Percentiles rank a stretch among this genome's conserved stretches.
Evolutionary conservation across 2,329 filamentous ascomycete species (phyloP).

Genomic region (Ophiocordyceps camponoti-floridani): DNA sequence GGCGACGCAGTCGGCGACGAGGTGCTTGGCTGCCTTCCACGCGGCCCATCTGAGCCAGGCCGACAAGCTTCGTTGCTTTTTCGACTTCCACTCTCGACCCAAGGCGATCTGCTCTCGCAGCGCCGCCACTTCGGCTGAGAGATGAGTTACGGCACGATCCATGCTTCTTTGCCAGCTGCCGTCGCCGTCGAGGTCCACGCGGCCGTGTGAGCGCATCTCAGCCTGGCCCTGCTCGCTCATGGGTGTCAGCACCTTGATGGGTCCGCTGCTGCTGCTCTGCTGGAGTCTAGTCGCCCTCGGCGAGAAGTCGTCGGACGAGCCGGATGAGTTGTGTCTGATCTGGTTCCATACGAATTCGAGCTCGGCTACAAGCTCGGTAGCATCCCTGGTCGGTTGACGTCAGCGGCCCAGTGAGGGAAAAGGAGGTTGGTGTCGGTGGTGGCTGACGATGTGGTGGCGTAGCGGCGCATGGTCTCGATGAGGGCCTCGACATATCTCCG

Average conservation of each 20-base stretch:
- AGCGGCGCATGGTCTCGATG: slow-evolving; percentile 92
- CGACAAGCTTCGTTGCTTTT: slow-evolving; percentile 43
- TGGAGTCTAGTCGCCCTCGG: slow-evolving; percentile 19
- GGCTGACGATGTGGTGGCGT: slow-evolving; percentile 65
- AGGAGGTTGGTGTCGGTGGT: background rate
- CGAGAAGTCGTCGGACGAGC: slow-evolving; percentile 39
- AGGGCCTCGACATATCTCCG: slow-evolving; percentile 82
- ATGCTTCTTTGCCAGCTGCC: slow-evolving; percentile 64
- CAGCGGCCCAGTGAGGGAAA: background rate
- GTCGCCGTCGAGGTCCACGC: slow-evolving; percentile 26
- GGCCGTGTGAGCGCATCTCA: slow-evolving; percentile 32
- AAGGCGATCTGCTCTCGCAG: slow-evolving; percentile 77
- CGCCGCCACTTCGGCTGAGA: slow-evolving; percentile 85
- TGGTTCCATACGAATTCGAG: slow-evolving; percentile 99
- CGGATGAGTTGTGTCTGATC: slow-evolving; percentile 70
- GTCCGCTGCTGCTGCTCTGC: slow-evolving; percentile 28
- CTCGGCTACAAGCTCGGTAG: slow-evolving; percentile 73
- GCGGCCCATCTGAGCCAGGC: slow-evolving; percentile 55
- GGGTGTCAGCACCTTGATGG: slow-evolving; percentile 59
- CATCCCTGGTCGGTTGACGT: slow-evolving; percentile 35
- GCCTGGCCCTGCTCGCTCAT: slow-evolving; percentile 71
- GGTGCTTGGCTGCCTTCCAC: slow-evolving; percentile 54
- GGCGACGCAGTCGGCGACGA: slow-evolving; percentile 52
- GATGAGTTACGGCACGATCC: slow-evolving; percentile 69
- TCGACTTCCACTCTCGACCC: slow-evolving; percentile 51